A percentile compares a stretch with the other conserved stretches of the same genome.
Evolutionary conservation across 345 rosid species (phyloP).

Genomic region (Physaria fendleri): DNA sequence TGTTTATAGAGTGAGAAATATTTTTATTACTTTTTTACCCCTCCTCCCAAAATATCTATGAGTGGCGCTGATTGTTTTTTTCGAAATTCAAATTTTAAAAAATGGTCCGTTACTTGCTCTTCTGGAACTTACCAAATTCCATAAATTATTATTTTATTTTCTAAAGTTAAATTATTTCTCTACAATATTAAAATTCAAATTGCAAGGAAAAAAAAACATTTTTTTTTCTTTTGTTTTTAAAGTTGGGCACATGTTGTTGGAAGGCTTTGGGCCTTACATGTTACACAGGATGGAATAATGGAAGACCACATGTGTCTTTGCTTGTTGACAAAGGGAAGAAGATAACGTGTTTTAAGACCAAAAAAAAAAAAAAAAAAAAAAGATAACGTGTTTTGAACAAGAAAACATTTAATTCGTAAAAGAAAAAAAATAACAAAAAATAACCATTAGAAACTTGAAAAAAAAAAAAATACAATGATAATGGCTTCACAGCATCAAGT

Average conservation of each 20-base stretch:
- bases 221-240: neutral
- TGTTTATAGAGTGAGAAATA: neutral
- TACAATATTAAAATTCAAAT: neutral
- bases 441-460: too few relatives aligned
- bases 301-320: neutral
- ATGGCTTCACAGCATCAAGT: neutral
- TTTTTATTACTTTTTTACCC: neutral
- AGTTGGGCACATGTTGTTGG: neutral
- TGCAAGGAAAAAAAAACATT: neutral
- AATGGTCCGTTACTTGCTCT: neutral
- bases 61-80: slow-evolving; percentile 5
- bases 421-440: too few relatives aligned
- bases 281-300: neutral
- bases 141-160: neutral
- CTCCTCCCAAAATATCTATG: neutral
- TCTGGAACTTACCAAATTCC: neutral
- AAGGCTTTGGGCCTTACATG: neutral
- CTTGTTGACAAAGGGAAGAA: neutral
- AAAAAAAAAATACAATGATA: neutral
- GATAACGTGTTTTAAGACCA: neutral
- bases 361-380: neutral
- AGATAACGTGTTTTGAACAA: neutral
- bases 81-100: slow-evolving; percentile 1
- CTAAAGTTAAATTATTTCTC: neutral
- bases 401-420: neutral